These are phyloP conservation scores for Amniculicola lignicola DNA, from an alignment of 495 filamentous ascomycete genomes.

Conservation along the genomic window DNA sequence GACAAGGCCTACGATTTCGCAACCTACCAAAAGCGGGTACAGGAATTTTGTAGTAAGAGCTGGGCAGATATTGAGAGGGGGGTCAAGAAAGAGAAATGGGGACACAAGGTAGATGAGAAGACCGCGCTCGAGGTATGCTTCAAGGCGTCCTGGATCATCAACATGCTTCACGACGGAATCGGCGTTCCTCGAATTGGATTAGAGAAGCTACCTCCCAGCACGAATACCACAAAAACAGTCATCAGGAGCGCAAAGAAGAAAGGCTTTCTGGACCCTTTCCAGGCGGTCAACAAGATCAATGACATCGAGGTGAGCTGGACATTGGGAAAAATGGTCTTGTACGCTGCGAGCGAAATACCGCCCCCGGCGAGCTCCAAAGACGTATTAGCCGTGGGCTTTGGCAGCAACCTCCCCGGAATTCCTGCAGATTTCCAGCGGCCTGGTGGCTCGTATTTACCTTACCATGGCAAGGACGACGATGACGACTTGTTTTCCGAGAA, in stretches of 20 bases:
- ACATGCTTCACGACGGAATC: constrained; percentile 91
- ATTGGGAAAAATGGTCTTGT: constrained; percentile 95
- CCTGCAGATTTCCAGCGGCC: constrained; percentile 83
- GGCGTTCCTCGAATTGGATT: constrained; percentile 87
- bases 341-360: constrained; percentile 84
- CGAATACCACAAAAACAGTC: constrained; percentile 75
- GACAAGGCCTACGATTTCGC: constrained; percentile 88
- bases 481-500: constrained; percentile 69
- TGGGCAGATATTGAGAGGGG: constrained; percentile 72
- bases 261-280: constrained; percentile 84
- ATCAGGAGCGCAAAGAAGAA: constrained; percentile 67
- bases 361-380: constrained; percentile 49
- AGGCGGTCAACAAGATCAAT: constrained; percentile 88
- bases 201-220: constrained; percentile 52
- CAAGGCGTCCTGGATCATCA: constrained; percentile 97
- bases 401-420: constrained; percentile 65
- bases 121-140: constrained; percentile 87
- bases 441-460: constrained; percentile 46
- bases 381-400: constrained; percentile 80
- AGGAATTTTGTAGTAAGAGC: constrained; percentile 76
- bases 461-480: constrained; percentile 55
- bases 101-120: constrained; percentile 70
- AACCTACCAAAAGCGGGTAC: constrained; percentile 82
- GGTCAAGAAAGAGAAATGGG: constrained; percentile 63
- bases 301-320: constrained; percentile 98